phyloP scores from a whole-genome alignment of 192 early-diverging fungal species.

The Coemansia sp. region DNA sequence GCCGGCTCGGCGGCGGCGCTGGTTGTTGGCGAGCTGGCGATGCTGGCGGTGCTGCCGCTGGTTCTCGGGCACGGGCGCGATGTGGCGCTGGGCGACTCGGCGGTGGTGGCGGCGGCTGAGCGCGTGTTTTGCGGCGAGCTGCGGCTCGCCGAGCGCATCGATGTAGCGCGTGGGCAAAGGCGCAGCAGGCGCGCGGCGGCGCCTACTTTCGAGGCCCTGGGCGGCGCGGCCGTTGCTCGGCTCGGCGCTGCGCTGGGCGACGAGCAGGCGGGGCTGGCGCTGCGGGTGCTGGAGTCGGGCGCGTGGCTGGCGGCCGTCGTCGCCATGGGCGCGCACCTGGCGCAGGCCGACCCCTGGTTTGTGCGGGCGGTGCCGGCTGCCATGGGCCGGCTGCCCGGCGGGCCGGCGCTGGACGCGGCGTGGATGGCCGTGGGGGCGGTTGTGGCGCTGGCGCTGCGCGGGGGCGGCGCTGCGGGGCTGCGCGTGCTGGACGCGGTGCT shows the following conservation, averaged over 20 bases:
- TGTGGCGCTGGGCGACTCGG: not conserved
- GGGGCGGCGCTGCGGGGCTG: not conserved
- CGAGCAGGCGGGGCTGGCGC: not conserved
- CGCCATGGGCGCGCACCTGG: constrained; percentile 44
- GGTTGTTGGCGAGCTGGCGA: constrained; percentile 28
- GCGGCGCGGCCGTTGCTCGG: constrained; percentile 15
- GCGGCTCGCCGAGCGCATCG: not conserved
- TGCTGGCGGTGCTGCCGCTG: constrained; percentile 30
- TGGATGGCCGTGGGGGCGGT: constrained; percentile 33
- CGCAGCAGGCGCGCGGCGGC: not conserved
- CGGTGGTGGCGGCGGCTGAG: not conserved
- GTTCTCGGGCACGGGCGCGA: not conserved
- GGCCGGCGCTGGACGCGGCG: constrained; percentile 10
- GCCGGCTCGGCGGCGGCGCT: constrained; percentile 7
- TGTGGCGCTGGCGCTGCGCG: constrained; percentile 17
- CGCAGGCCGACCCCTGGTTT: constrained; percentile 17
- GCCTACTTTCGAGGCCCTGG: constrained; percentile 27
- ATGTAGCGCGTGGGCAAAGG: not conserved
- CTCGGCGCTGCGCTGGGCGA: constrained; percentile 13
- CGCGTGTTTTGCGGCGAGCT: not conserved
- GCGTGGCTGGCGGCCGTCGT: constrained; percentile 32
- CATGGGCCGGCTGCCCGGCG: constrained; percentile 20
- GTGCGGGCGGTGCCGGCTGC: constrained; percentile 20
- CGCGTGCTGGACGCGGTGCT: constrained; percentile 27
- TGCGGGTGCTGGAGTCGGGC: constrained; percentile 17